phyloP scores from a whole-genome alignment of 768 basidiomycete species.

The Russula emetica region DNA sequence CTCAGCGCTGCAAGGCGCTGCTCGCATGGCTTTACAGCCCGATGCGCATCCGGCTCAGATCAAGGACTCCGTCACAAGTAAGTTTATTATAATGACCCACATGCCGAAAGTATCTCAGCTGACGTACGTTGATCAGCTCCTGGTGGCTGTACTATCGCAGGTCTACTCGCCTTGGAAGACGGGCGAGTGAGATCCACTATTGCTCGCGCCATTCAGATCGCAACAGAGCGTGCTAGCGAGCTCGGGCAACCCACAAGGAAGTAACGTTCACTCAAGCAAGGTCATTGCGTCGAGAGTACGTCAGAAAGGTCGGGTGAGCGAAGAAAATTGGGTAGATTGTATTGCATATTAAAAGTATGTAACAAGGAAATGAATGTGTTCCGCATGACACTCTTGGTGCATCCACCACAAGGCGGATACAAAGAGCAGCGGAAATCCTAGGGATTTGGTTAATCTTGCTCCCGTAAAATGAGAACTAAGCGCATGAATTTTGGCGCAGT shows the following conservation, averaged over 20 bases:
- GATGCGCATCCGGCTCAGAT: slow-evolving; percentile 93
- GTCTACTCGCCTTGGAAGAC: slow-evolving; percentile 92
- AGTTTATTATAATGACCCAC: slow-evolving; percentile 34
- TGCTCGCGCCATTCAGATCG: slow-evolving; percentile 90
- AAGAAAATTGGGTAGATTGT: not conserved
- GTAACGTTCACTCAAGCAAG: slow-evolving; percentile 28
- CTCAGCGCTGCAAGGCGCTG: slow-evolving; percentile 90
- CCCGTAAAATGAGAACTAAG: slow-evolving; percentile 92
- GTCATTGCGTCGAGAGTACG: not conserved
- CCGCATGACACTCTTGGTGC: slow-evolving; percentile 28
- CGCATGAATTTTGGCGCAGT: slow-evolving; percentile 70
- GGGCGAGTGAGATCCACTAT: slow-evolving; percentile 91
- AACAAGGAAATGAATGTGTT: slow-evolving; percentile 28
- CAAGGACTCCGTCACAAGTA: slow-evolving; percentile 96
- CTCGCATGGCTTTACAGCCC: slow-evolving; percentile 87
- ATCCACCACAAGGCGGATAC: slow-evolving; percentile 27
- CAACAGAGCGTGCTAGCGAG: slow-evolving; percentile 83
- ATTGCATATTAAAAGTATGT: slow-evolving; percentile 1
- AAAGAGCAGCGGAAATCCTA: slow-evolving; percentile 31
- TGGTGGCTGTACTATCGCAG: slow-evolving; percentile 97
- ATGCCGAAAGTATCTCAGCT: slow-evolving; percentile 5
- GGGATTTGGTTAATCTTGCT: slow-evolving; percentile 55
- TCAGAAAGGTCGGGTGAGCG: not conserved
- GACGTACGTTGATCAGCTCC: slow-evolving; percentile 55
- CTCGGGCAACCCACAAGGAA: slow-evolving; percentile 69